Percentiles rank a stretch among this genome's conserved stretches.
These are phyloP conservation scores for Colletotrichum liaoningense DNA, from an alignment of 2,329 filamentous ascomycete species.

Conservation along the genomic window DNA sequence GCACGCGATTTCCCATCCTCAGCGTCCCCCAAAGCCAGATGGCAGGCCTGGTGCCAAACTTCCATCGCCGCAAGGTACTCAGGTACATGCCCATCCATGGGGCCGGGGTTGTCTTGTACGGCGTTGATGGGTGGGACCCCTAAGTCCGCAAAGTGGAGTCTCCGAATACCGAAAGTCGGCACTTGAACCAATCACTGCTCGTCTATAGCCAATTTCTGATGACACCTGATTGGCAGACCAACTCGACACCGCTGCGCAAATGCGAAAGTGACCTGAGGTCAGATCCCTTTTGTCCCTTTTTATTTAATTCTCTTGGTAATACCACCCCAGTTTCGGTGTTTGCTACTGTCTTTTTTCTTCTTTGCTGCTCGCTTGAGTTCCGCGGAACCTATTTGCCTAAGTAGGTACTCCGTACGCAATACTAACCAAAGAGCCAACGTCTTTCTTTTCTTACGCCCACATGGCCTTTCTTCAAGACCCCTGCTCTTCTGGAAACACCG, in stretches of 20 bases:
- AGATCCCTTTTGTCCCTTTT: background rate
- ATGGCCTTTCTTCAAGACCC: background rate
- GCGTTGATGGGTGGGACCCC: background rate
- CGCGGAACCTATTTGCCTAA: background rate
- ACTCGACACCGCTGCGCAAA: background rate
- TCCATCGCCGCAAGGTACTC: background rate
- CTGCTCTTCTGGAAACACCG: conserved; percentile 1
- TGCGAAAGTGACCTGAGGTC: background rate
- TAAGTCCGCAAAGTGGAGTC: background rate
- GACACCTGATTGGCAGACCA: background rate
- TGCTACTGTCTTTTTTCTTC: background rate
- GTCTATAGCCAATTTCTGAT: conserved; percentile 2
- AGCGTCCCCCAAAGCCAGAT: too few relatives aligned
- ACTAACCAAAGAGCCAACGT: too few relatives aligned
- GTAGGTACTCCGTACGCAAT: too few relatives aligned
- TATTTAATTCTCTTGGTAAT: background rate
- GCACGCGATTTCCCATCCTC: background rate
- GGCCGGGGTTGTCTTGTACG: background rate
- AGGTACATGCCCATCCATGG: background rate
- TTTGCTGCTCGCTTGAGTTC: background rate
- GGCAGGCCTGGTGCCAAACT: background rate
- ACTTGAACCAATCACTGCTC: conserved; percentile 6
- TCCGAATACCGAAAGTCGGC: background rate
- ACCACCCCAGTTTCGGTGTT: background rate
- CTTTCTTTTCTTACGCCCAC: background rate